A percentile compares a stretch with the other conserved stretches of the same genome.
phyloP scores from a whole-genome alignment of 1,139 yeast species.

The Saccharomyces hybrid region DNA sequence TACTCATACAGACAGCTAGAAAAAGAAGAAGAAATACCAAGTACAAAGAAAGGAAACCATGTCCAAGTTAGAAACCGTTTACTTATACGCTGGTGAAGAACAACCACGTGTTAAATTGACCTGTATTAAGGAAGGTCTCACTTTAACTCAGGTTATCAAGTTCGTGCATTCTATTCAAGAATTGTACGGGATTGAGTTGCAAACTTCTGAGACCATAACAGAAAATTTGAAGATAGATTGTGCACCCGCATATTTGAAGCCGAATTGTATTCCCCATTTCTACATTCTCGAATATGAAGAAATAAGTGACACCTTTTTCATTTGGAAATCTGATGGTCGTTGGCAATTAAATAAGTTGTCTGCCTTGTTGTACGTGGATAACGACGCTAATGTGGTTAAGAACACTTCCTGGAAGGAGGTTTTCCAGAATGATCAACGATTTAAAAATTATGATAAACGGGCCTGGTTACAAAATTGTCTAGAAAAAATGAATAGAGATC shows the following conservation, averaged over 20 bases:
- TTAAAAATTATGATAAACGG: conserved; percentile 8
- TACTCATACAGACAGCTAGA: neutral
- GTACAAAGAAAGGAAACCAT: neutral
- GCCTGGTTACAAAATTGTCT: conserved; percentile 8
- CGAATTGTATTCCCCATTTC: conserved; percentile 12
- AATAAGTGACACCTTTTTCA: conserved; percentile 13
- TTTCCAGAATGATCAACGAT: conserved; percentile 6
- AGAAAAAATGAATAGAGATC: conserved; percentile 18
- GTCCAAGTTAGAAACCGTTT: conserved; percentile 13
- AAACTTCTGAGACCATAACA: conserved; percentile 24
- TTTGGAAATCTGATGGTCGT: conserved; percentile 26
- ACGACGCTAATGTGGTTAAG: conserved; percentile 2
- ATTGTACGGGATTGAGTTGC: conserved; percentile 20
- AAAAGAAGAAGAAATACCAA: neutral
- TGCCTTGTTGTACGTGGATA: conserved; percentile 13
- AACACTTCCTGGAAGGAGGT: conserved; percentile 4
- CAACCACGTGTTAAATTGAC: conserved; percentile 22
- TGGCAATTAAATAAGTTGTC: conserved; percentile 22
- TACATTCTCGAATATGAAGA: conserved; percentile 25
- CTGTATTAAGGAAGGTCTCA: conserved; percentile 13
- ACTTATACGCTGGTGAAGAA: conserved; percentile 24
- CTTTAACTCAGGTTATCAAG: conserved; percentile 11
- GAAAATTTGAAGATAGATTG: conserved; percentile 25
- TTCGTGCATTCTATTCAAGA: conserved; percentile 23
- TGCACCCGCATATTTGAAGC: conserved; percentile 7